phyloP scores from a whole-genome alignment of 768 basidiomycete species.

The Leccinum broughii region DNA sequence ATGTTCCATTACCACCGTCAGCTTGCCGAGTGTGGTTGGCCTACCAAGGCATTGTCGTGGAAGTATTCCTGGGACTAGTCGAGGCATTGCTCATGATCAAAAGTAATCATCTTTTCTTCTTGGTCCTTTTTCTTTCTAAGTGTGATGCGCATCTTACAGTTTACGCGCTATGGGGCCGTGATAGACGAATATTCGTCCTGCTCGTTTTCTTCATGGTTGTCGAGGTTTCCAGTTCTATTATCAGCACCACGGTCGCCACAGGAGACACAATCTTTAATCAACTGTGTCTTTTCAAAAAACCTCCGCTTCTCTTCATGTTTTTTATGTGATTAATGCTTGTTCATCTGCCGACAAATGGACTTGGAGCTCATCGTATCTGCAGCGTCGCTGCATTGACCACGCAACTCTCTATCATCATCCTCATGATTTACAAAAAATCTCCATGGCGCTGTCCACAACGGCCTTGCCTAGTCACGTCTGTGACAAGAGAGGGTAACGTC shows the following conservation, averaged over 20 bases:
- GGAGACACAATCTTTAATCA: constrained; percentile 4
- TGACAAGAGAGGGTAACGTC: constrained; percentile 5
- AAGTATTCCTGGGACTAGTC: constrained; percentile 9
- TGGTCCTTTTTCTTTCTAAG: background rate
- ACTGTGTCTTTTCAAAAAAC: constrained; percentile 9
- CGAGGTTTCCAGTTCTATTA: constrained; percentile 2
- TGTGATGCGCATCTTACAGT: background rate
- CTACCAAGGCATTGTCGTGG: constrained; percentile 8
- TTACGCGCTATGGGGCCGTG: constrained; percentile 7
- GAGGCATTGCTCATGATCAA: constrained; percentile 14
- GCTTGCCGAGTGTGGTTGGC: constrained; percentile 11
- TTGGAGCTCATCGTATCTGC: background rate
- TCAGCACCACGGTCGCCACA: constrained; percentile 1
- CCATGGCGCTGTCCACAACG: background rate
- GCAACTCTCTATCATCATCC: constrained; percentile 4
- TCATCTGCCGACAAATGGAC: background rate
- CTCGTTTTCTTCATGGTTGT: constrained; percentile 4
- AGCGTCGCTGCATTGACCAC: constrained; percentile 2
- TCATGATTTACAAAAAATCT: constrained; percentile 8
- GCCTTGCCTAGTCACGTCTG: constrained; percentile 1
- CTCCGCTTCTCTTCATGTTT: constrained; percentile 1
- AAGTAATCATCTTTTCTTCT: constrained; percentile 2
- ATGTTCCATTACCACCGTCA: background rate
- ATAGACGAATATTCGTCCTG: constrained; percentile 4
- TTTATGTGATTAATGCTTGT: constrained; percentile 6